Evolutionary conservation across 306 rosid genomes (phyloP), one percentile per base, ranked within the genome.

Genomic region (Acacia crassicarpa): DNA sequence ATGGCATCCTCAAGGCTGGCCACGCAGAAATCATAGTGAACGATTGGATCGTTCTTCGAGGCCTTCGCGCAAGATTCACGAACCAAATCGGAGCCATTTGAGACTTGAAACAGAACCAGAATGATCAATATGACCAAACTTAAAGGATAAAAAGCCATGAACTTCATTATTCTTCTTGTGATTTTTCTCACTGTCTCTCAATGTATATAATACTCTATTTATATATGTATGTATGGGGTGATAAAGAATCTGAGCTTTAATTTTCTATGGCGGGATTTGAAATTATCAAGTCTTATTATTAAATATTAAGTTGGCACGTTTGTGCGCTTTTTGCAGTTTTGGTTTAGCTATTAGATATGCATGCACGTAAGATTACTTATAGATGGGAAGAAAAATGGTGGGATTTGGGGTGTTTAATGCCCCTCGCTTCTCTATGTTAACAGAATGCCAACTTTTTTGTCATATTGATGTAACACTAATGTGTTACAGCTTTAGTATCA

Each of bases 11-110:
- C 85, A 4, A 93, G 89, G 78, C 75, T 76, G 17, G 82, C 8
- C 25, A 89, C 86, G 33, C 98, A 93, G 49, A 93, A 87, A 15
- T 85, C 75, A 77, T 82, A 88, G 82, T 76, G 61, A 22, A 91
- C 51, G 68, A 86, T 86, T 68, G 92, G 89, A 80, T 91, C 94
- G 43, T 62, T 19, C 10, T 86, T 76, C 3, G 93, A 84, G 6
- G 97, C 97, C 8, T 77, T 67, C 23, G 2, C 75, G 89, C 97
- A 93, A 9, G 90, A 86, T 27, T 62, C 49, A 23, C 27, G 51
- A 72, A 93, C 74, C 33, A 87, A 68, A 17, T 87, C 43, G 43
- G 80, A 85, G 19, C 74, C 67, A 23, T 45, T 72, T 20, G 87
- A 75, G n/a, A 7, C 30, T 8, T 84, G 85, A 63, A 78, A 46